Conservation (phyloP, 768 basidiomycete species). For the Postia placenta region DNA sequence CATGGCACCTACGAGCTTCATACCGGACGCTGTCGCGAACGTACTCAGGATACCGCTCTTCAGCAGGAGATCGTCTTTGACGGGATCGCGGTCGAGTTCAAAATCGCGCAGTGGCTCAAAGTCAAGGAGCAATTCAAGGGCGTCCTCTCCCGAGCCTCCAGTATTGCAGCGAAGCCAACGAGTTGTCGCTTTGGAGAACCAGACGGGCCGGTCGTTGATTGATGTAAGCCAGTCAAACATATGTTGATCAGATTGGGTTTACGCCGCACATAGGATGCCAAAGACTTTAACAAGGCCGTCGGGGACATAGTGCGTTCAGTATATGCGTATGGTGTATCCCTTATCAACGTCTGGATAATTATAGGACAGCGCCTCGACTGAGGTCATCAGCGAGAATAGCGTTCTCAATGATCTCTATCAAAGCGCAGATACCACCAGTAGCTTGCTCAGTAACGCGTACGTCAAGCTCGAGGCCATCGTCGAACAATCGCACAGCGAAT, state of each 20-base stretch:
- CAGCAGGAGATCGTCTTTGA: neutral
- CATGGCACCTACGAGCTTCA: constrained; percentile 1
- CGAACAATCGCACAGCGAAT: neutral
- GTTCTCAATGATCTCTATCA: neutral
- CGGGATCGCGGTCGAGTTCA: neutral
- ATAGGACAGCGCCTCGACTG: neutral
- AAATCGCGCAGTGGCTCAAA: neutral
- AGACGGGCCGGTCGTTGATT: neutral
- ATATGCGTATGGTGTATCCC: neutral
- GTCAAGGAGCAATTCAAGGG: constrained; percentile 1
- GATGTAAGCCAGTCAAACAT: too few species aligned
- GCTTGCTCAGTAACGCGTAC: neutral
- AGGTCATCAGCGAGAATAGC: neutral
- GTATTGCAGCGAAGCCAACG: constrained; percentile 6
- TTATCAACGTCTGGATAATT: neutral
- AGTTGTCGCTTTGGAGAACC: neutral
- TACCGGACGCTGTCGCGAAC: neutral
- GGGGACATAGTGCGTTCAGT: neutral
- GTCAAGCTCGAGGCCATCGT: neutral
- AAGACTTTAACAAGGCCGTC: neutral
- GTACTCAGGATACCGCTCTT: constrained; percentile 1
- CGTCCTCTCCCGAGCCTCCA: constrained; percentile 1
- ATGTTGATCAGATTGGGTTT: too few species aligned
- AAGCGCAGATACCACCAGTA: neutral
- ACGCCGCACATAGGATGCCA: neutral